Evolutionary conservation across 108 stramenopile genomes (phyloP), one percentile per base, ranked within the genome.

Genomic region (Aurantiochytrium sp.): DNA sequence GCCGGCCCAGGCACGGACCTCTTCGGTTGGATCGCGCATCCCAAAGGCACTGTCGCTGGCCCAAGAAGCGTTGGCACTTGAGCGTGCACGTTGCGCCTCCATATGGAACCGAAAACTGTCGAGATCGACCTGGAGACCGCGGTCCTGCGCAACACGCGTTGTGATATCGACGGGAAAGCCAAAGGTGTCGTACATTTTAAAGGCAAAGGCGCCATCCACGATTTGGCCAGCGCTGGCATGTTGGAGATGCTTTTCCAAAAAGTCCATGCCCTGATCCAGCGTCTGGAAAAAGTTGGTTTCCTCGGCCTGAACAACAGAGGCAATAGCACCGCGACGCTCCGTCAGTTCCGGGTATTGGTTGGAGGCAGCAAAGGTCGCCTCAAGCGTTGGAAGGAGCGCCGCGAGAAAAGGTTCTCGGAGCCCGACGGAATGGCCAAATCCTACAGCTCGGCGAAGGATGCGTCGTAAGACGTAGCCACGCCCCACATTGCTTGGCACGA

Each of bases 101-200:
- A 99, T 97, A 89, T 95, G 94, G 25, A 90, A 93, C 58, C 97
- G 93, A 91, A 98, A 99, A 42, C 95, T 97, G 43, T 92, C 96
- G 59, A 90, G 92, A 91, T 99, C 98, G 42, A 99, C 92, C 21
- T 92, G 95, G 89, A 99, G 83, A 23, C 97, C 97, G 69, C 92
- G 91, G 90, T 99, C 99, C 93, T 98, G 98, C 19, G 97, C 97
- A 97, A 98, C 98, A 91, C 98, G 96, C 90, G 96, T 94, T 5
- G 98, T 98, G 92, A 99, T 93, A 91, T 99, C 99, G 35, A 98
- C 90, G 5, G 99, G 99, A 91, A 99, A 99, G 90, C 99, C 99
- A 97, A 98, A 97, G 60, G 97, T 94, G 21, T 96, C 94, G 95
- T 98, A 99, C 90, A 99, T 94, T 64, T 96, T 94, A 94, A 97